Evolutionary conservation across 1,284 basidiomycete species (phyloP), one percentile per base, ranked within the genome.

Genomic region (Sporisorium sorghi): DNA sequence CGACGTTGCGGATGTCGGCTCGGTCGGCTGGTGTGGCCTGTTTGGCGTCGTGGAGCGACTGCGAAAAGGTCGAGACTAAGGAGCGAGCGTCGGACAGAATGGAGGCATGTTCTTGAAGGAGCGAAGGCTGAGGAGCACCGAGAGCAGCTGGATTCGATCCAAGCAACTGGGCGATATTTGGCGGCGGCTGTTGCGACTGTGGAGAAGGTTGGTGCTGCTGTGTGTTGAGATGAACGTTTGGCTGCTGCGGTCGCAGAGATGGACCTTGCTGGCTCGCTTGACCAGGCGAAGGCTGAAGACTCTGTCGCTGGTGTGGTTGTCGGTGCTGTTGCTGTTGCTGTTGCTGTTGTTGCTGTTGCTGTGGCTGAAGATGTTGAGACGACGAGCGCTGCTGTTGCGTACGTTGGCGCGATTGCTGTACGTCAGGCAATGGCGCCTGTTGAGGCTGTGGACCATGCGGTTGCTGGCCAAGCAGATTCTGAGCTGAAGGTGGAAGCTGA

Each of bases 41-140:
- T 39, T 71, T 71, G 23, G 64, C 73, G 0, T 71, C 68, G 2
- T 65, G 60, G 24, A 75, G 17, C 1, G 63, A 48, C 2, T 47
- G 44, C 23, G 68, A 62, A 47, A 71, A 75, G 52, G 28, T 60
- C 11, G 73, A 67, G 19, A 72, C 57, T 15, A 58, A 64, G 3
- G 67, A 54, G 15, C 60, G 58, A 11, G 60, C 64, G 19, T 72
- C 63, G 1, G 55, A 51, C 2, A 75, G 39, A n/a, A 75, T 39
- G 5, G 64, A 57, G 6, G 68, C 63, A 51, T 75, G 67, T 17
- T 75, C 63, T 26, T 74, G 66, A 24, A 63, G 44, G 5, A 63
- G 48, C 11, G 63, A 57, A 23, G 67, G 33, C 40, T 62, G 58
- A 10, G 59, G n/a, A 7, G 35, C 48, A 8, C 46, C 51, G 5